Conservation (phyloP, 129 eudicot genomes). For the Artemisia argyi region DNA sequence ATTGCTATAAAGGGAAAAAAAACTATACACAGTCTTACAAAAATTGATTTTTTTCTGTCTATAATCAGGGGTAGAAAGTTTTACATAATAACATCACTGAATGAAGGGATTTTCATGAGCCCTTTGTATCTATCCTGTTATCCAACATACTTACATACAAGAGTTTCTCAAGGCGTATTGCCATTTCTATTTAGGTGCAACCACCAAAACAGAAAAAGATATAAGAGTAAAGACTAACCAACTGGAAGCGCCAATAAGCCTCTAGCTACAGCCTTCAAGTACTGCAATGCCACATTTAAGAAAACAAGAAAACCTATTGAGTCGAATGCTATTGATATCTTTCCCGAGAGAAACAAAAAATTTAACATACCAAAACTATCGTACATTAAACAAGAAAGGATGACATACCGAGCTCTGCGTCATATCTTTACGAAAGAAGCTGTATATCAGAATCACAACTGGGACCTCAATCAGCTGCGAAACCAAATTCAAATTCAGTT, state of each 20-base stretch:
- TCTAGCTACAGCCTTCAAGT: conserved; percentile 48
- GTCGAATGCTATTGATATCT: neutral
- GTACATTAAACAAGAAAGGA: neutral
- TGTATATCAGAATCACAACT: conserved; percentile 51
- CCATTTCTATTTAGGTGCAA: too few species aligned
- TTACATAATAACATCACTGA: too few species aligned
- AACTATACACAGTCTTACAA: neutral
- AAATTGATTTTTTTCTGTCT: neutral
- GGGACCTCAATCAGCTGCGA: conserved; percentile 59
- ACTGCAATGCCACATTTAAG: conserved; percentile 42
- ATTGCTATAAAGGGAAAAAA: neutral
- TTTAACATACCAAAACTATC: neutral
- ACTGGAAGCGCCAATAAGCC: too few species aligned
- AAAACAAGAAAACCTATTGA: conserved; percentile 7
- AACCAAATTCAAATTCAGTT: conserved; percentile 19
- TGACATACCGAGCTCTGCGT: conserved; percentile 58
- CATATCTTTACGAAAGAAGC: conserved; percentile 48
- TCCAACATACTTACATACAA: too few species aligned
- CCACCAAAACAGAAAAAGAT: too few species aligned
- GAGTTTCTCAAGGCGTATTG: too few species aligned
- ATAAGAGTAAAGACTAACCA: too few species aligned
- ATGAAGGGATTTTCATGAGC: too few species aligned
- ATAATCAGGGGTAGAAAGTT: neutral
- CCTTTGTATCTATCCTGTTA: too few species aligned
- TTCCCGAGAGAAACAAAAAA: neutral